Conservation (phyloP, 257 asterid genomes). For the Solanum etuberosum region DNA sequence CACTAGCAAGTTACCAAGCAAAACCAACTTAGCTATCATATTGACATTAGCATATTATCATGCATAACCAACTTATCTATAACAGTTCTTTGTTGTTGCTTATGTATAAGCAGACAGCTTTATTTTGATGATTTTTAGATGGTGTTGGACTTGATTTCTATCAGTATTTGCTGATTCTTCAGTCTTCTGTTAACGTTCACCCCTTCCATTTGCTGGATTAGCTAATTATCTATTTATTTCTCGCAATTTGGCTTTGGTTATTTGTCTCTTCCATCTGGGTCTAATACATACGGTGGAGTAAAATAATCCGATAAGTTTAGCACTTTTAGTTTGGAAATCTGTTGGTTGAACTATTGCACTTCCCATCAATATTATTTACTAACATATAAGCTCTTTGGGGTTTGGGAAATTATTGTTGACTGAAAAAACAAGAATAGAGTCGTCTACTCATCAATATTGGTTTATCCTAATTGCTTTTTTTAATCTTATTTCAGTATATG, state of each 20-base stretch:
- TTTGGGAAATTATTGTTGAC: neutral
- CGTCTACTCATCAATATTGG: neutral
- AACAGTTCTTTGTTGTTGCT: neutral
- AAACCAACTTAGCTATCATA: neutral
- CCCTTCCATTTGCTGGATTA: neutral
- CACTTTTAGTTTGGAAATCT: neutral
- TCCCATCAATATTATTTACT: neutral
- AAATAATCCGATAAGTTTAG: neutral
- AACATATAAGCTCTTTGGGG: neutral
- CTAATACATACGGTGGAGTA: neutral
- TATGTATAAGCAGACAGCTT: neutral
- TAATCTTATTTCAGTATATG: conserved; percentile 26
- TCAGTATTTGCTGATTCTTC: neutral
- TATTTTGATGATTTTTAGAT: neutral
- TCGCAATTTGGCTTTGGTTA: neutral
- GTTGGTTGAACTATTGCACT: neutral
- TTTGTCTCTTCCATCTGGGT: neutral
- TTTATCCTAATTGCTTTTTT: conserved; percentile 3
- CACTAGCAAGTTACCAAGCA: neutral
- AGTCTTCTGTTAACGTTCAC: neutral
- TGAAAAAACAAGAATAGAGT: neutral
- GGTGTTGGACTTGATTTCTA: neutral
- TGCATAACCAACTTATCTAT: neutral
- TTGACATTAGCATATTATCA: neutral
- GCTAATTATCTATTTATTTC: neutral